Evolutionary conservation across 306 rosid species (phyloP), one percentile per base, ranked within the genome.

Genomic region (Chamaecrista fasciculata): DNA sequence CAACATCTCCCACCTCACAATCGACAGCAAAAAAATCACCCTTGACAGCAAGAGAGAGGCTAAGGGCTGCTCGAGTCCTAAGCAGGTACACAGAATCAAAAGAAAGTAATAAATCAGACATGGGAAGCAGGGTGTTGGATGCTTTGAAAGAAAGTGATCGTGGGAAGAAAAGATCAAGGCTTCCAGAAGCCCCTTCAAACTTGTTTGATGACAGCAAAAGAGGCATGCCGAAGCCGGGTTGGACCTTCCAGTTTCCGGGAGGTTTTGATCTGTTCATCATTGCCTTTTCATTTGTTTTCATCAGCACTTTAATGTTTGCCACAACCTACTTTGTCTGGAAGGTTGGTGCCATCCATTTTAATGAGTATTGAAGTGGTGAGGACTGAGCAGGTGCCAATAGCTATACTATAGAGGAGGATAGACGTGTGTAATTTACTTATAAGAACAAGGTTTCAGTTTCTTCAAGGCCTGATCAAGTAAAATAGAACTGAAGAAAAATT

Each of bases 291-390:
- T 88, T 93, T 79, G 96, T 93, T 47, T 80, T 90, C 16, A 93
- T 93, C 76, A 93, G 90, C 74, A 73, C 96, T 4, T 83, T 88
- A 62, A 93, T 93, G 98, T 90, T 93, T 81, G 91, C 91, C 73
- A 93, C 98, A 15, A 93, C 98, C 57, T 93, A 51, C 83, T 3
- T 93, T 60, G 98, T 93, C 68, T 93, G 98, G 98, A 93, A 90
- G 83, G 89, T 85, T 62, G 97, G 98, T 69, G 98, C 97, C 61
- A 93, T 93, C 80, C 97, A 93, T 86, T 93, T 93, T 71, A 93
- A 90, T 69, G 98, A 93, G 77, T 82, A 80, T 66, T 92, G 77
- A 89, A 75, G 53, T 70, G 66, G 42, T 76, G 25, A 73, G 60
- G 23, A 29, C 26, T 26, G 21, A 57, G n/a, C n/a, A n/a, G 70